These are phyloP conservation scores for Xylaria arbuscula DNA, from an alignment of 2,329 filamentous ascomycete genomes.

Conservation along the genomic window DNA sequence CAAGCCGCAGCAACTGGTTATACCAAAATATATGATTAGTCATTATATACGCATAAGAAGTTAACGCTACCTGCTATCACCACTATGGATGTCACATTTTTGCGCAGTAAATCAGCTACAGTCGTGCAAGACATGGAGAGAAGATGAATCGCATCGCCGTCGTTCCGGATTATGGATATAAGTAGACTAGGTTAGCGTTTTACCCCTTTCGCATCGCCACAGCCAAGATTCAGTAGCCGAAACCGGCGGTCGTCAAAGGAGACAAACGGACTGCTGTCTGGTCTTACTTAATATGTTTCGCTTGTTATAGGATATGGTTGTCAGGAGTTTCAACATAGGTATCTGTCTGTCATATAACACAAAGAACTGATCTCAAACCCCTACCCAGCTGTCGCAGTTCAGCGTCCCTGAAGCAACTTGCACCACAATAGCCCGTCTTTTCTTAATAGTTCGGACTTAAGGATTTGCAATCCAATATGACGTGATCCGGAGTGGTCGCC, in stretches of 20 bases:
- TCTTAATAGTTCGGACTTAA: not conserved
- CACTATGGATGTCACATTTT: not conserved
- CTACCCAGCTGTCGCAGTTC: not conserved
- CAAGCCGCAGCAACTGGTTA: not conserved
- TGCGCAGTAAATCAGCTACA: not conserved
- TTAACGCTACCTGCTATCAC: not conserved
- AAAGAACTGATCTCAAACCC: not conserved
- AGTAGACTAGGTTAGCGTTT: not conserved
- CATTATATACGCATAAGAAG: not conserved
- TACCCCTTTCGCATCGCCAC: not conserved
- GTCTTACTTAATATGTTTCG: not conserved
- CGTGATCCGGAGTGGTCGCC: not conserved
- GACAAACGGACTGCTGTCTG: not conserved
- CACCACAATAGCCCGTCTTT: no score
- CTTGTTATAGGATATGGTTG: not conserved
- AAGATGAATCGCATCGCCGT: not conserved
- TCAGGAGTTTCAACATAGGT: not conserved
- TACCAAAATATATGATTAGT: slow-evolving; percentile 1
- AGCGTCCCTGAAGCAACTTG: not conserved
- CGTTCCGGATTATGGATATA: not conserved
- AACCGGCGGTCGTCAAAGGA: not conserved
- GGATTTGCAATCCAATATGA: no score
- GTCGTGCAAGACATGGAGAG: not conserved
- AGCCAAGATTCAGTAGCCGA: not conserved
- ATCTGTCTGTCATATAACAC: not conserved